Conservation (phyloP, 441 rosid genomes). For the Croton setiger region DNA sequence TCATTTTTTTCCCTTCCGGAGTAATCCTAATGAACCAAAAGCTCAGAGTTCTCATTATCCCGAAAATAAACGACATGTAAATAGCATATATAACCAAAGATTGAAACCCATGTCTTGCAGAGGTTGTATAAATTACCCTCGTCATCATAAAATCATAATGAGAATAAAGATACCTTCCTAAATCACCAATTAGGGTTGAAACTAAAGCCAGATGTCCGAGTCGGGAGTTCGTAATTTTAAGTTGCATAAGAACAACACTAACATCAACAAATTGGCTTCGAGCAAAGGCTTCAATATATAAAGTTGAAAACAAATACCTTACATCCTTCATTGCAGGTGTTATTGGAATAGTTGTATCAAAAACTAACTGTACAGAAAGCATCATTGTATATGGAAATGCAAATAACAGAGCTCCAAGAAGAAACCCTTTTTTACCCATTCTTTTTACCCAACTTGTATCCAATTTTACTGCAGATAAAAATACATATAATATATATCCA, state of each 20-base stretch:
- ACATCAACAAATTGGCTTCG: constrained; percentile 30
- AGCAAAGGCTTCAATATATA: not conserved
- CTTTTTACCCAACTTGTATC: constrained; percentile 15
- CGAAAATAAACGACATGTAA: not conserved
- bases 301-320: not conserved
- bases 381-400: not conserved
- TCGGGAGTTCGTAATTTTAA: constrained; percentile 32
- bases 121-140: not conserved
- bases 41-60: constrained; percentile 10
- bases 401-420: constrained; percentile 11
- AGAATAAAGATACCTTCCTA: not conserved
- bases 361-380: not conserved
- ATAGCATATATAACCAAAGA: not conserved
- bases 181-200: constrained; percentile 27
- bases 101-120: not conserved
- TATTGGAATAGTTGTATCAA: not conserved
- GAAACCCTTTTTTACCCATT: constrained; percentile 17
- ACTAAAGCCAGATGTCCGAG: constrained; percentile 37
- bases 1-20: constrained; percentile 32
- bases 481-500: constrained; percentile 24
- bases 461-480: constrained; percentile 28
- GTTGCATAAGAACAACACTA: constrained; percentile 28
- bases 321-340: not conserved
- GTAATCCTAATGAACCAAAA: constrained; percentile 27
- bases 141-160: not conserved